These are phyloP conservation scores for Fusarium drepaniforme DNA, from an alignment of 2,329 filamentous ascomycete genomes.

Conservation along the genomic window DNA sequence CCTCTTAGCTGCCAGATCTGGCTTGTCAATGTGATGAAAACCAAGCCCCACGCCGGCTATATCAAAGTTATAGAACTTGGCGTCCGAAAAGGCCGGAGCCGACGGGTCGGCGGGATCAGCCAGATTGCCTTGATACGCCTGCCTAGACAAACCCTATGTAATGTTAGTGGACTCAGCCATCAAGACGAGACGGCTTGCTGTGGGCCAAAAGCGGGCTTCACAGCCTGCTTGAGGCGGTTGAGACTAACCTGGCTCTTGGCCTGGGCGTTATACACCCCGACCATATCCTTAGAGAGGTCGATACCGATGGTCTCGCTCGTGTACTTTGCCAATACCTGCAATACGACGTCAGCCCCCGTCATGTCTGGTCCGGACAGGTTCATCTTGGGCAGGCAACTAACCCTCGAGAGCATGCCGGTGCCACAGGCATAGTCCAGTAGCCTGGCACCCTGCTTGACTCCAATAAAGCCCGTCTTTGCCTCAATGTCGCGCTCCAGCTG, in stretches of 20 bases:
- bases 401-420: conserved; percentile 74
- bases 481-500: conserved; percentile 68
- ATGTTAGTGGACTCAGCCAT: conserved; percentile 10
- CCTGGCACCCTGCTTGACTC: conserved; percentile 61
- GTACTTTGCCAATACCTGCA: conserved; percentile 38
- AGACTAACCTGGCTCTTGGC: conserved; percentile 64
- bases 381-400: conserved; percentile 50
- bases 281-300: conserved; percentile 79
- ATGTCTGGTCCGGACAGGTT: neutral
- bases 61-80: conserved; percentile 78
- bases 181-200: neutral
- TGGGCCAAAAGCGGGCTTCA: neutral
- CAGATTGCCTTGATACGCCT: conserved; percentile 70
- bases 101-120: conserved; percentile 58
- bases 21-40: conserved; percentile 77
- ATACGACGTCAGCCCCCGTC: conserved; percentile 5
- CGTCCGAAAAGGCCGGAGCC: conserved; percentile 67
- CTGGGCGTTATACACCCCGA: conserved; percentile 73
- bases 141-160: conserved; percentile 57
- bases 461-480: conserved; percentile 69
- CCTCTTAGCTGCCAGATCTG: conserved; percentile 67
- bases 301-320: conserved; percentile 72
- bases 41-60: conserved; percentile 72
- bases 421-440: conserved; percentile 84
- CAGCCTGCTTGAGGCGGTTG: neutral